Conservation (phyloP, 169 alveolate genomes). For the Amoebophrya sp. region DNA sequence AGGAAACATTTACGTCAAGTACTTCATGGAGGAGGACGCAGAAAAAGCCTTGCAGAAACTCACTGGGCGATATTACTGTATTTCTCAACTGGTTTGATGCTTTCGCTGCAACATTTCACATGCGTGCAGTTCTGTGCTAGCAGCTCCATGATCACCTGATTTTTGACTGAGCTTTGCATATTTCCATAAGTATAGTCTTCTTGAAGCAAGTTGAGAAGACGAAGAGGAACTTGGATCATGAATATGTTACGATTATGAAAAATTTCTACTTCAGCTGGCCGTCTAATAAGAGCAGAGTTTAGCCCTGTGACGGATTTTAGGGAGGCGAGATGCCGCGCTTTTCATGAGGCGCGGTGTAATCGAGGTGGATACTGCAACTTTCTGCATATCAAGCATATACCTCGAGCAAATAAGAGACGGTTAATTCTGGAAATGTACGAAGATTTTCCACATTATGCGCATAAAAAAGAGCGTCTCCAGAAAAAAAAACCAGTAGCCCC, state of each 20-base stretch:
- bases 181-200: too few relatives aligned
- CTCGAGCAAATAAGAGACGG: slow-evolving; percentile 75
- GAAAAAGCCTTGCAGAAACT: slow-evolving; percentile 78
- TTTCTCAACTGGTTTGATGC: background rate
- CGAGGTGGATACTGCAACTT: slow-evolving; percentile 70
- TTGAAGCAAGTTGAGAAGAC: too few relatives aligned
- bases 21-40: slow-evolving; percentile 86
- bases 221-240: too few relatives aligned
- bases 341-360: slow-evolving; percentile 89
- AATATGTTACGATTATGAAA: too few relatives aligned
- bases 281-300: slow-evolving; percentile 77
- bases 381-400: slow-evolving; percentile 92
- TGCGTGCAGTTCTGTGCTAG: too few relatives aligned
- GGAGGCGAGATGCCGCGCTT: slow-evolving; percentile 90
- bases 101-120: too few relatives aligned
- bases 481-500: too few relatives aligned
- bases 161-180: too few relatives aligned
- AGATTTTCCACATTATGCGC: slow-evolving; percentile 88
- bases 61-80: slow-evolving; percentile 77
- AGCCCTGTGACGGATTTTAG: slow-evolving; percentile 96
- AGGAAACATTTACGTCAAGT: slow-evolving; percentile 91
- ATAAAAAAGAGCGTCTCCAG: slow-evolving; percentile 47
- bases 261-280: too few relatives aligned
- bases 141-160: too few relatives aligned
- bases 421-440: slow-evolving; percentile 86